Evolutionary conservation across 164 flowering plant species (phyloP), one percentile per base, ranked within the genome.

Genomic region (Vitis labrusca): DNA sequence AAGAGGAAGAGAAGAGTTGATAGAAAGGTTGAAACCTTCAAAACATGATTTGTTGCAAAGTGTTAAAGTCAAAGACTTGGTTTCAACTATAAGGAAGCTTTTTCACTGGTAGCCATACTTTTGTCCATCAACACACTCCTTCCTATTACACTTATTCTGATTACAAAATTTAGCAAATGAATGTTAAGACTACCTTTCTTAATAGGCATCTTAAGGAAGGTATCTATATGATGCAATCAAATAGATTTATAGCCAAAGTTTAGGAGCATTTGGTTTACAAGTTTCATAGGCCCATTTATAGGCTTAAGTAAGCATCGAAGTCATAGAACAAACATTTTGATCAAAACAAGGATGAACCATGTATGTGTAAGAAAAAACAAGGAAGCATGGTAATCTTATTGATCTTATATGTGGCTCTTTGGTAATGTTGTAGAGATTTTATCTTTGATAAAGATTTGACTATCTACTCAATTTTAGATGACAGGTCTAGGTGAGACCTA

Each of bases 71-170:
- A 23, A 23, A 23, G 1, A 23, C 27, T 23, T 23, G 1, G 27
- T 23, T 23, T 23, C 27, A 23, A 23, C 27, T 23, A 23, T 23
- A 23, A 23, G 27, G 2, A 23, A 23, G 2, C 0, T 23, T 23
- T 23, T 23, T 23, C 27, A 23, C 0, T 23, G 27, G 27, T 23
- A 23, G 27, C 27, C 27, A 1, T 23, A 2, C 27, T 23, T 23
- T 23, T 23, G 27, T 23, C 27, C 2, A 23, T 23, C 0, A 23
- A 23, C 27, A 23, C 1, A 23, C 1, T 23, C 27, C 27, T 23
- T 2, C 27, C 27, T 23, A 23, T 23, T 23, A 23, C 27, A 23
- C 90, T 10, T 10, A 9, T 55, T 55, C 8, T 9, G 10, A 55
- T 55, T 55, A 55, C 1, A 16, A 15, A 15, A 55, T 55, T 55